Percentiles rank a stretch among this genome's conserved stretches.
Evolutionary conservation across 2,329 filamentous ascomycete genomes (phyloP).

Genomic region (Colletotrichum endophyticum): DNA sequence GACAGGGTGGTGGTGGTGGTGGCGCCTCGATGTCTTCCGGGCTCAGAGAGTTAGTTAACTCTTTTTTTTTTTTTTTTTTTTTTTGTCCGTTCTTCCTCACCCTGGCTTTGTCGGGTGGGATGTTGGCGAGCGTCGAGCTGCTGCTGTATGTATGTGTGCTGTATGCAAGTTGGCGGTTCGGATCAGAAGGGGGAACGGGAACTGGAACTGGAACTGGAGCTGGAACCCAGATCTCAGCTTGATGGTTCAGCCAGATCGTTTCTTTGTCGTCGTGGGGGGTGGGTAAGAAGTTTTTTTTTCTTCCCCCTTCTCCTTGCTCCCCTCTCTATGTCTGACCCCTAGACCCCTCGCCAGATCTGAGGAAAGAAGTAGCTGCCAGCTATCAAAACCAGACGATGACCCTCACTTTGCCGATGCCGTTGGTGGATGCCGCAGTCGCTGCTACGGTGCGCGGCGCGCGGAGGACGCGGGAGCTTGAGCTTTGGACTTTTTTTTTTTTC

Average conservation of each 20-base stretch:
- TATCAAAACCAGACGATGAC: neutral
- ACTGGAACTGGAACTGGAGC: neutral
- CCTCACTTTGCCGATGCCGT: constrained; percentile 4
- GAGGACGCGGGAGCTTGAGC: constrained; percentile 18
- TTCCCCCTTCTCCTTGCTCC: neutral
- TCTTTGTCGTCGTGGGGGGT: constrained; percentile 8
- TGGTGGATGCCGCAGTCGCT: neutral
- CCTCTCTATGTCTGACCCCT: neutral
- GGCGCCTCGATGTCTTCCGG: constrained; percentile 3
- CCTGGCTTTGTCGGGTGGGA: neutral
- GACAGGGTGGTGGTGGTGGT: neutral
- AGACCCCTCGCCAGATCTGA: neutral
- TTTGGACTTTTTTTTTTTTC: neutral
- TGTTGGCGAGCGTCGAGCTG: neutral
- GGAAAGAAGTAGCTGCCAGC: neutral
- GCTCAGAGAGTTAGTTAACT: neutral
- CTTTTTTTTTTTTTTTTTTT: neutral
- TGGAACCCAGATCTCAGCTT: neutral
- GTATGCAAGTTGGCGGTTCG: neutral
- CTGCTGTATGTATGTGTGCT: neutral
- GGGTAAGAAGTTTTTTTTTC: neutral
- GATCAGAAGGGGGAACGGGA: constrained; percentile 1
- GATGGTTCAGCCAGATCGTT: neutral
- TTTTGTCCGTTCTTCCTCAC: neutral
- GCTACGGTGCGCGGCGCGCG: constrained; percentile 3